Evolutionary conservation across 2,329 filamentous ascomycete genomes (phyloP).

Genomic region (Microsporum ferrugineum): DNA sequence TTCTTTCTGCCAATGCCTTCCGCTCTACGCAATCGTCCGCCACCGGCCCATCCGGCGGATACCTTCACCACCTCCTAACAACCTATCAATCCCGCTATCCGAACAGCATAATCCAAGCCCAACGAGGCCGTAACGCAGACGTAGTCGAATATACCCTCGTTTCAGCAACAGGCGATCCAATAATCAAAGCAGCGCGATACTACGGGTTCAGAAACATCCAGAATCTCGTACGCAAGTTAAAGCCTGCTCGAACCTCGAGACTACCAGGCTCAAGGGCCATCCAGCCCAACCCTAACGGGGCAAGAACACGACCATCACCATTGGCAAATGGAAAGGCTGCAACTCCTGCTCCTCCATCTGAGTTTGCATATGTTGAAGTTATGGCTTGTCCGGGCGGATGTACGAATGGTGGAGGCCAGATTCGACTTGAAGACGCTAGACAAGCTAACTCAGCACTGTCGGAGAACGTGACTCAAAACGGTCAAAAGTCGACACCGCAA

Average conservation of each 20-base stretch:
- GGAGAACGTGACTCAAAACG: background rate
- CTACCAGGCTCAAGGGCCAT: slow-evolving; percentile 44
- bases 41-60: slow-evolving; percentile 77
- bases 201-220: slow-evolving; percentile 98
- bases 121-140: slow-evolving; percentile 76
- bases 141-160: slow-evolving; percentile 73
- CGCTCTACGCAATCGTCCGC: slow-evolving; percentile 35
- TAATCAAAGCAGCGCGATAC: slow-evolving; percentile 77
- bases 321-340: background rate
- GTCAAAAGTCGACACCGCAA: slow-evolving; percentile 53
- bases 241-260: slow-evolving; percentile 64
- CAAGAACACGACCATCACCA: slow-evolving; percentile 39
- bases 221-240: slow-evolving; percentile 85
- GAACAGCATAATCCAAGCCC: slow-evolving; percentile 58
- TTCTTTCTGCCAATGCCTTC: slow-evolving; percentile 45
- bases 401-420: slow-evolving; percentile 92
- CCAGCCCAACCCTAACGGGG: background rate
- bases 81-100: slow-evolving; percentile 59
- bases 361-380: slow-evolving; percentile 91
- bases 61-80: slow-evolving; percentile 72
- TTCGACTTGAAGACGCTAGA: slow-evolving; percentile 70
- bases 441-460: slow-evolving; percentile 14
- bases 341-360: slow-evolving; percentile 33
- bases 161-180: slow-evolving; percentile 41
- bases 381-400: slow-evolving; percentile 99